phyloP scores from a whole-genome alignment of 805 yeast species.

The Metschnikowia chrysomelidarum region DNA sequence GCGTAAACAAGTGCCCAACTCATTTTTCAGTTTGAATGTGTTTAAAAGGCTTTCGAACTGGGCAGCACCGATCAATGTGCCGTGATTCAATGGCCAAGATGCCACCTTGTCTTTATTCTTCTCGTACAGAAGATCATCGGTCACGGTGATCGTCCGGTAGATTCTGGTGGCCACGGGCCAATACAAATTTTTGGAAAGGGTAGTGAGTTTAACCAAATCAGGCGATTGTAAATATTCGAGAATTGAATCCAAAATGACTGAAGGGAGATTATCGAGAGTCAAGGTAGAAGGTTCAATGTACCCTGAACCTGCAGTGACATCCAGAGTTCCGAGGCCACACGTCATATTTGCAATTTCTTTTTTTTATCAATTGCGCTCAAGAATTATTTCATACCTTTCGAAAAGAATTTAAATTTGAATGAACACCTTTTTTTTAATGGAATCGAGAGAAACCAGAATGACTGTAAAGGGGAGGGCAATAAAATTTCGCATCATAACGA shows the following conservation, averaged over 20 bases:
- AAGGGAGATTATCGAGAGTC: slow-evolving; percentile 25
- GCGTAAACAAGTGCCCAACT: slow-evolving; percentile 16
- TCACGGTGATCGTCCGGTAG: slow-evolving; percentile 23
- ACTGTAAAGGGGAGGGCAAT: too few species aligned
- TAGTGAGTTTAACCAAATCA: slow-evolving; percentile 24
- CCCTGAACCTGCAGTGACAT: too few species aligned
- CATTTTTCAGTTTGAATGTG: slow-evolving; percentile 13
- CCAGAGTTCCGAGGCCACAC: too few species aligned
- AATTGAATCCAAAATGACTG: slow-evolving; percentile 17
- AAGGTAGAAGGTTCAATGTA: too few species aligned
- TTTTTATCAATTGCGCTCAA: too few species aligned
- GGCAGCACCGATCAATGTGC: slow-evolving; percentile 15
- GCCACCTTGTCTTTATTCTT: too few species aligned
- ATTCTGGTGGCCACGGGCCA: slow-evolving; percentile 26
- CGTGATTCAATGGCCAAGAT: slow-evolving; percentile 11
- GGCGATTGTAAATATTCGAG: slow-evolving; percentile 21
- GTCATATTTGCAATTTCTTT: too few species aligned
- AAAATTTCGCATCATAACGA: too few species aligned
- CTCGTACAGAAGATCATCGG: slow-evolving; percentile 13
- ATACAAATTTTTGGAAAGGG: slow-evolving; percentile 22
- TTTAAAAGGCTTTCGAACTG: slow-evolving; percentile 14
- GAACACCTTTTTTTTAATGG: too few species aligned
- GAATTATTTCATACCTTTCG: too few species aligned
- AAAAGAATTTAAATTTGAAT: too few species aligned
- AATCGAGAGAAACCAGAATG: too few species aligned